Evolutionary conservation across 2,329 filamentous ascomycete genomes (phyloP).

Genomic region (Colletotrichum limetticola): DNA sequence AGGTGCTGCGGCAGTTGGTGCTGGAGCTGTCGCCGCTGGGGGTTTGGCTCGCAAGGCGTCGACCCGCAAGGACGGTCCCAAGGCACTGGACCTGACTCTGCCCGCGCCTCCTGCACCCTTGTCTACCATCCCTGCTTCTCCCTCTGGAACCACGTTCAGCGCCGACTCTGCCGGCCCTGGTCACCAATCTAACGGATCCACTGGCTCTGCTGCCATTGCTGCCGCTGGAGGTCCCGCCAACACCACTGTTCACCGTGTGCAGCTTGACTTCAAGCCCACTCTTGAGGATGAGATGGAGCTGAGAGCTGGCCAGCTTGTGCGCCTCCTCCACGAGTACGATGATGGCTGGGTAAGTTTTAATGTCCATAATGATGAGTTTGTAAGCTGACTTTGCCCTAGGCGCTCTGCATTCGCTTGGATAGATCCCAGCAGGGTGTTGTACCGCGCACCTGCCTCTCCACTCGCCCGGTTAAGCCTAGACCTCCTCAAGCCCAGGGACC

Average conservation of each 20-base stretch:
- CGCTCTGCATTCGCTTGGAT: conserved; percentile 91
- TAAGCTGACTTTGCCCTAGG: conserved; percentile 61
- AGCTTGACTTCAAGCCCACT: conserved; percentile 92
- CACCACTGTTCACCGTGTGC: conserved; percentile 85
- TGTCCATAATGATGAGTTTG: not conserved
- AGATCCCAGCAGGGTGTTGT: conserved; percentile 92
- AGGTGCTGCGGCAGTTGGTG: conserved; percentile 40
- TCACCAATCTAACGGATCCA: conserved; percentile 55
- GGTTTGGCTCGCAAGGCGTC: conserved; percentile 65
- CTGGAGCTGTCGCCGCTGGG: conserved; percentile 49
- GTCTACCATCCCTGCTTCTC: conserved; percentile 62
- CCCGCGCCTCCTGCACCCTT: conserved; percentile 44
- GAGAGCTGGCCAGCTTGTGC: conserved; percentile 82
- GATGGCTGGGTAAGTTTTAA: conserved; percentile 88
- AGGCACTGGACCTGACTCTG: conserved; percentile 65
- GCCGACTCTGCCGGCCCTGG: conserved; percentile 63
- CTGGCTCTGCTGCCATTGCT: conserved; percentile 68
- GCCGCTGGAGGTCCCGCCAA: conserved; percentile 69
- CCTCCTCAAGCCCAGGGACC: conserved; percentile 60
- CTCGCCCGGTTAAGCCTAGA: conserved; percentile 89
- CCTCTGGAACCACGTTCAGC: conserved; percentile 72
- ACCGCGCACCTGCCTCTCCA: conserved; percentile 92
- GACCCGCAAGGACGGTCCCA: conserved; percentile 62
- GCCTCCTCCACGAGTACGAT: conserved; percentile 94
- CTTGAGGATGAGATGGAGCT: conserved; percentile 93